Base-by-base conservation (phyloP, 2,329 filamentous ascomycete genomes). In the Fusarium sp. region DNA sequence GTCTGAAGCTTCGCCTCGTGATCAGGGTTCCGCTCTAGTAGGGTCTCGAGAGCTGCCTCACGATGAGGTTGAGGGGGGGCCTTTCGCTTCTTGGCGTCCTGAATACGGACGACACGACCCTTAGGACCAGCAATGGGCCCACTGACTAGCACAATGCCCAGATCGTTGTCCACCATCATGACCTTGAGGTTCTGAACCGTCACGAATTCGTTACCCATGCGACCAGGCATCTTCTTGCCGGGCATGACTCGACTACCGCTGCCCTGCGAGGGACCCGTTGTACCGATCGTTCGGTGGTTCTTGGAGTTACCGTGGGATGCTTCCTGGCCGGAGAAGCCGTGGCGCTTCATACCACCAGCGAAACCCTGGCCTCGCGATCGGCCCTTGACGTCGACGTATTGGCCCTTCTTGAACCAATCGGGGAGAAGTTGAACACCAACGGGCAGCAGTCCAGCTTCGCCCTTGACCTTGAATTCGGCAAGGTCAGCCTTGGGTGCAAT, bases 181-280 rank as follows among this genome's bases (percentile, higher is more conserved):
- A 99, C 89, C 81, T 91, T 92, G 73, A 98, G 83, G 80, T 97
- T 97, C 85, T 97, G 94, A 59, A 96, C 86, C 47, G 96, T 99
- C 56, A 94, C 92, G 71, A 88, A 89, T 79, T 97, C 87, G 70
- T 91, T 92, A 68, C 96, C 96, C 96, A 99, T 98, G 62, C 93
- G 89, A 56, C 96, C 96, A 5, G 96, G 89, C 96, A 99, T 99
- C 83, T 94, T 96, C 88, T 99, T 99, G 63, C 96, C 96, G 1
- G 96, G 96, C 76, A 94, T 83, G 24, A 99, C 95, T 81, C 96
- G 89, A 67, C 93, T 96, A 82, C 96, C 96, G 77, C 92, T 90
- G 69, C 96, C 96, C 81, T 99, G 96, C 72, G 91, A 92, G 62
- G 92, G 93, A 78, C 96, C 96, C 9, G 91, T 87, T 33, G 93